phyloP scores from a whole-genome alignment of 1,284 basidiomycete species.

The Bjerkandera adusta region DNA sequence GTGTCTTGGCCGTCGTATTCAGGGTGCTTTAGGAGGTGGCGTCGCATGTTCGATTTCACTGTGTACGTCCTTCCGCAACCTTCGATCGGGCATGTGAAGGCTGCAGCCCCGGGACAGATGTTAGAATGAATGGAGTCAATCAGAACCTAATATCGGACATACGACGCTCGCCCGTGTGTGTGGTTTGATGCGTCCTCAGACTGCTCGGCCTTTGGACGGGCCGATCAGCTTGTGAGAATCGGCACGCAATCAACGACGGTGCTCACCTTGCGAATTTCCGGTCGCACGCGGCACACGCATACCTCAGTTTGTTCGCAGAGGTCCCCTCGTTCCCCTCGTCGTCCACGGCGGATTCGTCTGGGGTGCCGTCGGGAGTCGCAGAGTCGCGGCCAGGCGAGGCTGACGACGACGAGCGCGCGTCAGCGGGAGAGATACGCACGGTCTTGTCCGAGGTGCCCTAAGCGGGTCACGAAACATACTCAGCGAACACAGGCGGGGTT shows the following conservation, averaged over 20 bases:
- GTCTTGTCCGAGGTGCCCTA: not conserved
- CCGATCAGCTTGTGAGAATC: not conserved
- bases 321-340: no score
- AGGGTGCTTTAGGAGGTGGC: constrained; percentile 1
- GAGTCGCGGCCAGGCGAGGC: not conserved
- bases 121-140: not conserved
- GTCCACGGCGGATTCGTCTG: not conserved
- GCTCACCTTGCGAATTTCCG: not conserved
- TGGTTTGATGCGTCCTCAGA: constrained; percentile 3
- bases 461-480: not conserved
- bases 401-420: not conserved
- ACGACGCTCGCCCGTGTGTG: constrained; percentile 5
- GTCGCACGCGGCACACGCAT: not conserved
- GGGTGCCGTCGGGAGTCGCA: not conserved
- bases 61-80: constrained; percentile 9
- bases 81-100: constrained; percentile 2
- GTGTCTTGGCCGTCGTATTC: not conserved
- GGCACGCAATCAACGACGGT: not conserved
- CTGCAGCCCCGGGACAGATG: not conserved
- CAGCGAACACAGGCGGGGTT: not conserved
- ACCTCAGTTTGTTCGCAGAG: not conserved
- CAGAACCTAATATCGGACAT: not conserved
- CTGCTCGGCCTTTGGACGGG: constrained; percentile 5
- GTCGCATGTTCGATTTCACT: constrained; percentile 10
- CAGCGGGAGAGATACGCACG: not conserved